Evolutionary conservation across 202 grass and related monocot genomes (phyloP), one percentile per base, ranked within the genome.

Genomic region (Setaria italica): DNA sequence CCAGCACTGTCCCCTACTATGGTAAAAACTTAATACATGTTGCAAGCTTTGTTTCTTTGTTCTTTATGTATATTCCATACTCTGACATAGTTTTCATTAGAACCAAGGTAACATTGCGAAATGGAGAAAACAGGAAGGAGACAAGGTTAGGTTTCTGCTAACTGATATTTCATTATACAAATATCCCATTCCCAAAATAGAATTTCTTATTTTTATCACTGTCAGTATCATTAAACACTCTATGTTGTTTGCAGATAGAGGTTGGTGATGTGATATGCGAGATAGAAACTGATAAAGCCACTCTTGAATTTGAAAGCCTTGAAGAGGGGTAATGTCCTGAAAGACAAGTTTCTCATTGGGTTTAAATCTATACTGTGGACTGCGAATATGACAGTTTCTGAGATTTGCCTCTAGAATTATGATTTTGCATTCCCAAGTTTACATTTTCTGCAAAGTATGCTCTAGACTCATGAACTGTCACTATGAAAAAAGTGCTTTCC

Each of bases 231-330:
- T 49, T 80, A 78, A 35, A 67, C 19, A n/a, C 57, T 70, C 47
- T 65, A 33, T 88, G 65, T 35, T 73, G 13, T 72, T 85, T 86
- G 81, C 92, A 99, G 97, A 96, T 99, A 74, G 91, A 95, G 79
- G 90, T 99, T 66, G 97, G 93, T 80, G 97, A 99, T 80, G 97
- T 99, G 67, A 78, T 99, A 54, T 99, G 97, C 42, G 97, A 99
- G 86, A 99, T 99, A 90, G 97, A 99, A 88, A 99, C 93, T 80
- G 97, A 99, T 79, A 99, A 99, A 90, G 97, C 97, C 72, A 95
- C 92, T 41, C 81, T 99, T 73, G 97, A 99, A 84, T 96, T 96
- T 84, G 97, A 99, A 88, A 82, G 90, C 78, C 93, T 99, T 58
- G 97, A 99, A 89, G 97, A 99, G 68, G 96, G 96, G 93, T 98